These are phyloP conservation scores for Porcisia hertigi DNA, from an alignment of 208 protist genomes.

Conservation along the genomic window DNA sequence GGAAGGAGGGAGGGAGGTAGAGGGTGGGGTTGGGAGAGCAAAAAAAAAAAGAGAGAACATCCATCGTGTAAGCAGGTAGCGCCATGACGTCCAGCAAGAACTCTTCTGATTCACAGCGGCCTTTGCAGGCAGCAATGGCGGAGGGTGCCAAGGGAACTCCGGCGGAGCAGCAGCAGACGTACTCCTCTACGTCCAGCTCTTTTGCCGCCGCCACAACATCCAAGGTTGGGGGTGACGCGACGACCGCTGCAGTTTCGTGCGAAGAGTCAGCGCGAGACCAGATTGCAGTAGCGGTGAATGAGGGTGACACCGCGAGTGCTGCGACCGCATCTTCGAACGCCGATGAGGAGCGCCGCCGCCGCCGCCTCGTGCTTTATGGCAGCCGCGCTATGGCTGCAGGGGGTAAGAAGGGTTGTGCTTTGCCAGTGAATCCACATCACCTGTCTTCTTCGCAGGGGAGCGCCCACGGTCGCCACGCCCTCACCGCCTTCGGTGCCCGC, in stretches of 20 bases:
- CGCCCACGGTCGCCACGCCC: slow-evolving; percentile 26
- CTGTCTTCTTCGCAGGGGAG: background rate
- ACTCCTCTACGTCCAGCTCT: background rate
- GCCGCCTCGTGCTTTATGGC: slow-evolving; percentile 71
- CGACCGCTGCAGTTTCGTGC: background rate
- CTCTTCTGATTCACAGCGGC: background rate
- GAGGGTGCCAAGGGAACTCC: background rate
- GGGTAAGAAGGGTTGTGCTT: slow-evolving; percentile 34
- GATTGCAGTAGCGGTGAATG: background rate
- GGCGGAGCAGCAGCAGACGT: background rate
- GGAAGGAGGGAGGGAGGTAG: background rate
- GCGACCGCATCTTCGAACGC: background rate
- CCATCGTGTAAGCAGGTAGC: background rate
- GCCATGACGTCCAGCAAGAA: background rate
- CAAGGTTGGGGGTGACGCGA: too few species aligned
- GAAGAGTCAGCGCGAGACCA: background rate
- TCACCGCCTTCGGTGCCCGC: slow-evolving; percentile 64
- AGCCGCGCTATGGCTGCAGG: slow-evolving; percentile 84
- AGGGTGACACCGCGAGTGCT: background rate
- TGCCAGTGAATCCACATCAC: background rate
- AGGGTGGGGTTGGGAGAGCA: background rate
- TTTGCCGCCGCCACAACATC: background rate
- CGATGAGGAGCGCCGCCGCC: slow-evolving; percentile 30
- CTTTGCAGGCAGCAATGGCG: background rate
- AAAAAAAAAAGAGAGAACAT: background rate